These are phyloP conservation scores for Alternaria ventricosa DNA, from an alignment of 2,329 filamentous ascomycete genomes.

Conservation along the genomic window DNA sequence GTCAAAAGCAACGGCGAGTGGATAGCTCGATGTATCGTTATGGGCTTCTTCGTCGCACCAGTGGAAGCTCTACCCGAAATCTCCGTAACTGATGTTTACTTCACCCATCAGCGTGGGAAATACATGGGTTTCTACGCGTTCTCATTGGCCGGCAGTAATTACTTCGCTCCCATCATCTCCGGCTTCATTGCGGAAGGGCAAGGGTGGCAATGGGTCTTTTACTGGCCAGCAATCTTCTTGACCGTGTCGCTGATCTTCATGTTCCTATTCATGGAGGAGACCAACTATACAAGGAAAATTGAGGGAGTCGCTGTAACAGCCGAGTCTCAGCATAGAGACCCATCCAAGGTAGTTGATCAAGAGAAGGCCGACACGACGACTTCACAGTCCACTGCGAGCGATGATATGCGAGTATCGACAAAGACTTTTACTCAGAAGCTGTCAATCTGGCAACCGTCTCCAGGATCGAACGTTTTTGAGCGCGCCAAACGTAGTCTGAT, in stretches of 20 bases:
- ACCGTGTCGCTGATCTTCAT: slow-evolving; percentile 58
- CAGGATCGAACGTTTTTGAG: slow-evolving; percentile 25
- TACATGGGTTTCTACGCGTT: slow-evolving; percentile 45
- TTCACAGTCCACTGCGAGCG: slow-evolving; percentile 22
- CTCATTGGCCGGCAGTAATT: slow-evolving; percentile 43
- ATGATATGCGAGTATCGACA: slow-evolving; percentile 6
- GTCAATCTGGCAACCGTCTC: slow-evolving; percentile 28
- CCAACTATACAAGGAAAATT: slow-evolving; percentile 57
- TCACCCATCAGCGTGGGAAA: slow-evolving; percentile 43
- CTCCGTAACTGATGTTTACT: slow-evolving; percentile 52
- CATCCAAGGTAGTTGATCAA: slow-evolving; percentile 11
- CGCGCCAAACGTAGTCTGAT: slow-evolving; percentile 27
- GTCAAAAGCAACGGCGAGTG: slow-evolving; percentile 55
- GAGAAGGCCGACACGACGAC: slow-evolving; percentile 31
- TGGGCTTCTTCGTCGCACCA: slow-evolving; percentile 57
- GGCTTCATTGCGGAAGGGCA: slow-evolving; percentile 47
- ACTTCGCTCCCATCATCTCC: slow-evolving; percentile 45
- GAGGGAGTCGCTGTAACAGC: slow-evolving; percentile 13
- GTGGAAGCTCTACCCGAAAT: slow-evolving; percentile 59
- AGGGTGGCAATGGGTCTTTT: slow-evolving; percentile 48
- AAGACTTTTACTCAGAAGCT: slow-evolving; percentile 30
- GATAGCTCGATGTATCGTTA: slow-evolving; percentile 56
- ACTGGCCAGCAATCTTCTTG: slow-evolving; percentile 63
- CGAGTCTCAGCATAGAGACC: slow-evolving; percentile 11
- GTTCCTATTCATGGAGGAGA: slow-evolving; percentile 68